These are phyloP conservation scores for Colletotrichum agaves DNA, from an alignment of 2,329 filamentous ascomycete species.

Conservation along the genomic window DNA sequence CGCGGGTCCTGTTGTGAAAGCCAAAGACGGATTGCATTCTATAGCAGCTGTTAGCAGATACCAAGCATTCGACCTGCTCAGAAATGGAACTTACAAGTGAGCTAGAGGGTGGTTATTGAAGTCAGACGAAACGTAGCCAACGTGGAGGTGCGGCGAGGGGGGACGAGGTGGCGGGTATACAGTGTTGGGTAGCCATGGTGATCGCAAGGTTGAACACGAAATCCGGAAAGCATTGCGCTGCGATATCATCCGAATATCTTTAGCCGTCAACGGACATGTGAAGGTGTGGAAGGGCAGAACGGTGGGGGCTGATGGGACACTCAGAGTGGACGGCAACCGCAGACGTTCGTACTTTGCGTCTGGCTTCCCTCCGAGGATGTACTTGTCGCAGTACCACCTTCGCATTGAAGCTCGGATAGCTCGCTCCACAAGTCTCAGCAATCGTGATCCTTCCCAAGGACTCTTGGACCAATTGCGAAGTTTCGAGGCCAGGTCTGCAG, in stretches of 20 bases:
- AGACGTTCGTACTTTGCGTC: slow-evolving; percentile 75
- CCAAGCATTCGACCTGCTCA: not conserved
- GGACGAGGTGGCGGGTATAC: slow-evolving; percentile 89
- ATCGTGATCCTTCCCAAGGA: slow-evolving; percentile 87
- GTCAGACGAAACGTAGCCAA: slow-evolving; percentile 97
- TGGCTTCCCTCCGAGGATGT: slow-evolving; percentile 70
- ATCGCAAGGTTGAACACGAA: slow-evolving; percentile 86
- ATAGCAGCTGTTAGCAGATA: slow-evolving; percentile 28
- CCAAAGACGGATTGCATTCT: slow-evolving; percentile 99
- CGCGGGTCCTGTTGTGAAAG: slow-evolving; percentile 78
- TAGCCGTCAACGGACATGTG: slow-evolving; percentile 90
- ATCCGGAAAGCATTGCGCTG: slow-evolving; percentile 95
- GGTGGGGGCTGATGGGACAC: slow-evolving; percentile 88
- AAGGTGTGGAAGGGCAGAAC: slow-evolving; percentile 98
- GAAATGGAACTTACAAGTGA: slow-evolving; percentile 70
- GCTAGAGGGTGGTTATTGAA: slow-evolving; percentile 99
- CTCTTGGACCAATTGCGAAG: slow-evolving; percentile 74
- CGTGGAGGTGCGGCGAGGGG: slow-evolving; percentile 83
- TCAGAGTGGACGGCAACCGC: slow-evolving; percentile 76
- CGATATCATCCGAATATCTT: slow-evolving; percentile 92
- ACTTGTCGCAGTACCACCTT: slow-evolving; percentile 88
- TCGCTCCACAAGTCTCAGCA: slow-evolving; percentile 87
- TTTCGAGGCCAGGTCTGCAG: slow-evolving; percentile 52
- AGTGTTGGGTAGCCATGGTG: slow-evolving; percentile 84
- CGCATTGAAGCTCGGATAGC: slow-evolving; percentile 81